A percentile compares a stretch with the other conserved stretches of the same genome.
Conservation (phyloP, 2,329 filamentous ascomycete genomes). For the Raffaelea ambrosiae region DNA sequence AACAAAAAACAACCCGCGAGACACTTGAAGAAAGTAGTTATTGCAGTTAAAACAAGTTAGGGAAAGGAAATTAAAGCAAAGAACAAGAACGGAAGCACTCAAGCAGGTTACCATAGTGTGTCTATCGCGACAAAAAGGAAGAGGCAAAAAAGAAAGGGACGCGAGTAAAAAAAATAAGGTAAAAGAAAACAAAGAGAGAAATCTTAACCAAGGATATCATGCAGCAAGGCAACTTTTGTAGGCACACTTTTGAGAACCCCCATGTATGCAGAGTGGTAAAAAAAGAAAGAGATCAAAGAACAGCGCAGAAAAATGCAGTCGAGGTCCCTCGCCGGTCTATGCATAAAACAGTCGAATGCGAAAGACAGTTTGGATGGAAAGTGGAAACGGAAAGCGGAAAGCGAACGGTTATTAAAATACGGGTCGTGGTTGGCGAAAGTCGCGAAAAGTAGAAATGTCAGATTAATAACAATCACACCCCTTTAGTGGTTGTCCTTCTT, state of each 20-base stretch:
- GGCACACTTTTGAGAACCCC: slow-evolving; percentile 35
- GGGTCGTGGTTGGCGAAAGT: no score
- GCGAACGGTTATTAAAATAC: neutral
- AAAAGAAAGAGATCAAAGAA: neutral
- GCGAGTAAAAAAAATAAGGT: neutral
- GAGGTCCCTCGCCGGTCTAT: slow-evolving; percentile 32
- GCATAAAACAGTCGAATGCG: slow-evolving; percentile 31
- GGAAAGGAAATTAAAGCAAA: neutral
- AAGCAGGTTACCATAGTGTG: no score
- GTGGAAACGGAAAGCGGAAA: neutral
- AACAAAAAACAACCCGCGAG: no score
- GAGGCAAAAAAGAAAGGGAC: neutral
- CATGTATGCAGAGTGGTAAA: slow-evolving; percentile 15
- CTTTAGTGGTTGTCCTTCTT: slow-evolving; percentile 40
- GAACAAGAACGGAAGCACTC: neutral
- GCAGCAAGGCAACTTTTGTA: slow-evolving; percentile 35
- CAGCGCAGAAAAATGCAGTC: neutral
- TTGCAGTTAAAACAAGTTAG: neutral
- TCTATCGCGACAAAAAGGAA: neutral
- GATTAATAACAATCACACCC: slow-evolving; percentile 6
- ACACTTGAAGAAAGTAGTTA: no score
- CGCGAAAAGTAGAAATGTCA: slow-evolving; percentile 12
- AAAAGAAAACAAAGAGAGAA: neutral
- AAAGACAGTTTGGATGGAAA: slow-evolving; percentile 22
- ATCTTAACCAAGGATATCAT: slow-evolving; percentile 34